Evolutionary conservation across 148 eudicot species (phyloP).

Genomic region (Oxyria digyna): DNA sequence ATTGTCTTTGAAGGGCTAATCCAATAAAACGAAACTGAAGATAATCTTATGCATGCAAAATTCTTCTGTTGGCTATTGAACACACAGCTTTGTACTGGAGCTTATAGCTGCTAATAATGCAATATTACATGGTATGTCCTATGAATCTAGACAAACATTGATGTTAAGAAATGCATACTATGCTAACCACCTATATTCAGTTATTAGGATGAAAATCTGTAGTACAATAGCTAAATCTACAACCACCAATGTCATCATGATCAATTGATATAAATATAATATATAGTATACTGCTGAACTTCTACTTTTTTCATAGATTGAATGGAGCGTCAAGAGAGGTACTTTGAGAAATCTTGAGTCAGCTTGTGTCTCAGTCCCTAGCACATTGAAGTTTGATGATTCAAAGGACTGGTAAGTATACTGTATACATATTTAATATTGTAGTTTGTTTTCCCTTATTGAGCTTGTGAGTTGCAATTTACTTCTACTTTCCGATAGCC

Average conservation of each 20-base stretch:
- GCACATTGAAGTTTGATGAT: conserved; percentile 71
- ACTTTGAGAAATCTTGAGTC: conserved; percentile 76
- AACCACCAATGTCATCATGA: background rate
- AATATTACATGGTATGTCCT: too few species aligned
- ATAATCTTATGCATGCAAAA: background rate
- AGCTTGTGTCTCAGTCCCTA: conserved; percentile 82
- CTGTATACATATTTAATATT: conserved; percentile 10
- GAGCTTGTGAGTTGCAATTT: background rate
- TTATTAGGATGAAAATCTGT: background rate
- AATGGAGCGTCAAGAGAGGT: conserved; percentile 92
- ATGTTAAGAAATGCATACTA: background rate
- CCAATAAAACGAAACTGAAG: background rate
- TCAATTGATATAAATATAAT: background rate
- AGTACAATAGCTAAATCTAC: background rate
- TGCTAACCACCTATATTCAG: background rate
- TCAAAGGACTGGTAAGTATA: conserved; percentile 59
- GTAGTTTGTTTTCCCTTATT: background rate
- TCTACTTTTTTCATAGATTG: conserved; percentile 34
- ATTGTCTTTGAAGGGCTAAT: background rate
- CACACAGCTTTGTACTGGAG: background rate
- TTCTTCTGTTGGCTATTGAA: background rate
- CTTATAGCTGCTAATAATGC: background rate
- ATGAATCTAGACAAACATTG: background rate
- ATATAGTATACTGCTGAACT: background rate
- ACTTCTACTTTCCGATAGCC: background rate